Percentiles rank a stretch among this genome's conserved stretches.
Conservation (phyloP, 495 filamentous ascomycete genomes). For the Tetracladium setigerum region DNA sequence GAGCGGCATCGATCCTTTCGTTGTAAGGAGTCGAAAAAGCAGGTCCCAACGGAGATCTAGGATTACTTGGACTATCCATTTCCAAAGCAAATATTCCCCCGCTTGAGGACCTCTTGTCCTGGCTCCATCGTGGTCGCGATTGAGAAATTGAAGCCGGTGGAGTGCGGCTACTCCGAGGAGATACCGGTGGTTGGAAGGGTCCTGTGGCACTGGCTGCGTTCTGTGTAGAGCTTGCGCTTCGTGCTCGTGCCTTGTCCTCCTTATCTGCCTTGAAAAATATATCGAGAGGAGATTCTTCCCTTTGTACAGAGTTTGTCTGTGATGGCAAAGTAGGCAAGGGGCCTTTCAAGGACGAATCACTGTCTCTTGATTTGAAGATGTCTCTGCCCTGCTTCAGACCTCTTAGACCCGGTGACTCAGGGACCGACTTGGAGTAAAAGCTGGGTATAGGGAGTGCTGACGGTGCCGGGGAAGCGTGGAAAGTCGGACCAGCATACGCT, state of each 20-base stretch:
- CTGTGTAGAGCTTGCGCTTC: conserved; percentile 32
- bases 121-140: conserved; percentile 23
- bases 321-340: conserved; percentile 17
- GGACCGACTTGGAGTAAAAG: conserved; percentile 78
- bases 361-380: conserved; percentile 31
- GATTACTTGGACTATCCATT: conserved; percentile 44
- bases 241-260: conserved; percentile 59
- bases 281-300: conserved; percentile 73
- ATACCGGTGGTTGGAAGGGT: conserved; percentile 30
- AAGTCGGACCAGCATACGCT: conserved; percentile 88
- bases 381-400: conserved; percentile 27
- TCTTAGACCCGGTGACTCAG: conserved; percentile 43
- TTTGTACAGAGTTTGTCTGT: conserved; percentile 19
- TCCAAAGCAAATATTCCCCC: conserved; percentile 59
- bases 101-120: conserved; percentile 30
- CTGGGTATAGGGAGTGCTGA: conserved; percentile 89
- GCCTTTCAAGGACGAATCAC: conserved; percentile 28
- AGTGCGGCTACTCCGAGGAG: conserved; percentile 21
- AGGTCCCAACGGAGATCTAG: conserved; percentile 45
- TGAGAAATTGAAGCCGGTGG: conserved; percentile 18
- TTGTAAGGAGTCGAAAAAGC: conserved; percentile 62
- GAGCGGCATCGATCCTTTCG: conserved; percentile 54
- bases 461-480: conserved; percentile 90
- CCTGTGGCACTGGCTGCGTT: conserved; percentile 11
- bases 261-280: conserved; percentile 82